A percentile compares a stretch with the other conserved stretches of the same genome.
Evolutionary conservation across 2,329 filamentous ascomycete genomes (phyloP).

Genomic region (Davidsoniella australis): DNA sequence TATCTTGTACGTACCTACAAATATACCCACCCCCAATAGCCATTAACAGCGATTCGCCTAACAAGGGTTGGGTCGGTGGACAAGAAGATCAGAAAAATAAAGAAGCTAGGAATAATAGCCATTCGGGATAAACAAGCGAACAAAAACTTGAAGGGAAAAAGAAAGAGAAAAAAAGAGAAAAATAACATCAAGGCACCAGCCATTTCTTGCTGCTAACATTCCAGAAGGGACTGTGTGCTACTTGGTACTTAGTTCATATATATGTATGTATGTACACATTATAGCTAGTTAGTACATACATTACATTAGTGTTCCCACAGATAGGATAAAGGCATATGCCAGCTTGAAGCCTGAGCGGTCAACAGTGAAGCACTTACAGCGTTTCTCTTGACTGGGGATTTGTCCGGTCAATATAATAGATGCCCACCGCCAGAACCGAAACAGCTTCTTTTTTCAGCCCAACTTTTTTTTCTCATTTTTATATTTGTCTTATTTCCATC

Average conservation of each 20-base stretch:
- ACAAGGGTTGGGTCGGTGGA: background rate
- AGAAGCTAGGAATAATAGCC: too few relatives aligned
- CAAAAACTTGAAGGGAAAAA: background rate
- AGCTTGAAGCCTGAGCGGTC: background rate
- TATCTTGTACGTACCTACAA: background rate
- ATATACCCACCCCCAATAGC: background rate
- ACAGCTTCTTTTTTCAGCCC: background rate
- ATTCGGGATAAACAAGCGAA: background rate
- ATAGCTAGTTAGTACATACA: too few relatives aligned
- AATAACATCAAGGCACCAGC: background rate
- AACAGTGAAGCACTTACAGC: background rate
- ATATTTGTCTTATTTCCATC: background rate
- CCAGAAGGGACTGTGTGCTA: too few relatives aligned
- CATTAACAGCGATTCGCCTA: too few relatives aligned
- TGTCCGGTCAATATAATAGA: conserved; percentile 1
- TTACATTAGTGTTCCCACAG: too few relatives aligned
- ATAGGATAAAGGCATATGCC: conserved; percentile 1
- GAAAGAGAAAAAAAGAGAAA: conserved; percentile 3
- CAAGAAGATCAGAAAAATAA: background rate
- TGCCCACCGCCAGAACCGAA: background rate
- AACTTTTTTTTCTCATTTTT: background rate
- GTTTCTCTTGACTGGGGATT: background rate
- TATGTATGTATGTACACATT: too few relatives aligned
- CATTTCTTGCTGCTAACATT: too few relatives aligned
- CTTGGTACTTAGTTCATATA: too few relatives aligned